Base-by-base conservation (phyloP, 352 stramenopile species). In the Phytophthora lateralis region DNA sequence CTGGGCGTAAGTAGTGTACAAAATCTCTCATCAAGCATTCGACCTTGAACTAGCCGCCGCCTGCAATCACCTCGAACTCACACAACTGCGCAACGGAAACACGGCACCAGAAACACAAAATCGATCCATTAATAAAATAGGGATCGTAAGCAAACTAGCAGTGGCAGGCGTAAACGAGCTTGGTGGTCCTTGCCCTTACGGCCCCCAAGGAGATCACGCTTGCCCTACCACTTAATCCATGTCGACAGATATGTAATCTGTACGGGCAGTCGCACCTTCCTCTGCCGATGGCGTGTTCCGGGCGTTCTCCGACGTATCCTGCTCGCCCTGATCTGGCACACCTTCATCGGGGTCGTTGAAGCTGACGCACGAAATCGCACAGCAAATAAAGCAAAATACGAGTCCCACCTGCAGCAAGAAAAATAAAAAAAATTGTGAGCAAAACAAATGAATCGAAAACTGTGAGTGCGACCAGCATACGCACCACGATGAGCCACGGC, bases 401-500 rank as follows among this genome's bases (percentile, higher is more conserved):
- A 92, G 65, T 27, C 83, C 83, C 10, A 80, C 82, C 81, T 91
- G 57, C 1, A 47, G 6, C 34, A 57, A 49, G 30, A 24, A 9
- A 59, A 5, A 35, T 35, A 45, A 29, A 61, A 54, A 46, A 37
- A 4, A 17, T 14, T 34, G 20, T 26, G 6, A 44, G 18, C 34
- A 44, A 29, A 41, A 52, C 3, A 2, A 4, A 41, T 10, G 12
- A 35, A 8, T 20, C 10, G 70, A 14, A 14, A 44, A 44, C 17
- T 10, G 18, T 27, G 11, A 20, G 1, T 0, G 5, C 17, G 15
- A 27, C 20, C 29, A 43, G 11, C 15, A 11, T 35, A 83, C 82
- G 43, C 64, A 91, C 85, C 62, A 94, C 71, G 69, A 94, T 91
- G 50, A 91, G 82, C 81, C 81, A 93, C 43, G 85, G 85, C 27